A percentile compares a stretch with the other conserved stretches of the same genome.
Conservation (phyloP, 108 stramenopile species). For the Tribonema minus region DNA sequence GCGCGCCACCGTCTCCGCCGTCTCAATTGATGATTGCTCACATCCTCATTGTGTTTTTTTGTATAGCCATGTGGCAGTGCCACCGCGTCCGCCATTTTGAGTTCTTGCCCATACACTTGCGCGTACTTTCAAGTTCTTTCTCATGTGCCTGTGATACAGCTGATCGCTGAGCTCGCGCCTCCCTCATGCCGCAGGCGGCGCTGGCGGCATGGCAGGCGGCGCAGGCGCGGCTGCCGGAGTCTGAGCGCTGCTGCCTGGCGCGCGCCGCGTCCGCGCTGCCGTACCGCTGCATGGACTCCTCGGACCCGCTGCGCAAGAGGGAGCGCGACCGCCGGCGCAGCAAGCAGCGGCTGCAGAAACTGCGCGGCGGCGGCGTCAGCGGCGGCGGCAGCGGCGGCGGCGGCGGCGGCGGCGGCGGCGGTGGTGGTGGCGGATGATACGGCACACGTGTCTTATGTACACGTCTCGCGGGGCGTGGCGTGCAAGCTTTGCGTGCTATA, state of each 20-base stretch:
- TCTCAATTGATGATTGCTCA: too few relatives aligned
- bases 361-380: conserved; percentile 11
- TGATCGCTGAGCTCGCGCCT: too few relatives aligned
- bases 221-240: neutral
- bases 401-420: conserved; percentile 12
- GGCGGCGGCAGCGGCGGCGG: conserved; percentile 5
- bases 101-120: too few relatives aligned
- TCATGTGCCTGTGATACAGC: too few relatives aligned
- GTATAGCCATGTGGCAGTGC: too few relatives aligned
- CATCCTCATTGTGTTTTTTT: too few relatives aligned
- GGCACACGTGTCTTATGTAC: too few relatives aligned
- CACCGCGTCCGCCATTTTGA: too few relatives aligned
- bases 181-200: neutral
- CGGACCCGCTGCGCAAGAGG: conserved; percentile 26
- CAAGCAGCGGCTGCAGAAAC: conserved; percentile 1
- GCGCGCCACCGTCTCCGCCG: too few relatives aligned
- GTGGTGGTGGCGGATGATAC: conserved; percentile 12
- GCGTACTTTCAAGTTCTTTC: too few relatives aligned
- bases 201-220: neutral
- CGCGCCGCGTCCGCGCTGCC: neutral
- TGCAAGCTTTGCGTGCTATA: too few relatives aligned
- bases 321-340: conserved; percentile 34
- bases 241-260: neutral
- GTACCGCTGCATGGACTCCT: conserved; percentile 43
- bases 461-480: too few relatives aligned